Conservation (phyloP, 1,139 yeast species). For the Nakaseomyces uthaithaninus region DNA sequence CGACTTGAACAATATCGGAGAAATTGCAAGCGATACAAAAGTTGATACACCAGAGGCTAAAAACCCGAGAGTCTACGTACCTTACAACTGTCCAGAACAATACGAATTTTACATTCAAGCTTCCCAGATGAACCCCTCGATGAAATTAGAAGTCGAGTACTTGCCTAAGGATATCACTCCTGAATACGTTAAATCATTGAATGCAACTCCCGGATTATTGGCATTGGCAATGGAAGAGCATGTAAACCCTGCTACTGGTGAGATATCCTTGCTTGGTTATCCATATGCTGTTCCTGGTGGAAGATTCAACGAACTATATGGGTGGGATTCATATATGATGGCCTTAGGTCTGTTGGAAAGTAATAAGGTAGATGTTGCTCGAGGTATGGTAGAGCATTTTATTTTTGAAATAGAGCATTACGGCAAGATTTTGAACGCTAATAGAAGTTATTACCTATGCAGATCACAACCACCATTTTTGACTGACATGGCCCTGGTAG, state of each 20-base stretch:
- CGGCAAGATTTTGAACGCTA: slow-evolving; percentile 91
- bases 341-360: slow-evolving; percentile 67
- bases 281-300: slow-evolving; percentile 98
- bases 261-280: slow-evolving; percentile 48
- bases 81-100: slow-evolving; percentile 61
- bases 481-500: slow-evolving; percentile 80
- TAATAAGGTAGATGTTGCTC: slow-evolving; percentile 61
- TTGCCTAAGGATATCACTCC: slow-evolving; percentile 54
- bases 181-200: slow-evolving; percentile 66
- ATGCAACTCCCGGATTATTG: slow-evolving; percentile 76
- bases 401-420: slow-evolving; percentile 84
- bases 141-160: slow-evolving; percentile 65
- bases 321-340: slow-evolving; percentile 98
- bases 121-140: slow-evolving; percentile 48
- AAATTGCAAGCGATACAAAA: slow-evolving; percentile 74
- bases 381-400: slow-evolving; percentile 90
- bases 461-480: slow-evolving; percentile 96
- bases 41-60: slow-evolving; percentile 48
- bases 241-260: slow-evolving; percentile 42
- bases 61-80: slow-evolving; percentile 69
- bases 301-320: slow-evolving; percentile 88
- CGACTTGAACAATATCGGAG: slow-evolving; percentile 52
- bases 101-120: slow-evolving; percentile 57
- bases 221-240: slow-evolving; percentile 61
- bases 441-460: slow-evolving; percentile 82